A percentile compares a stretch with the other conserved stretches of the same genome.
Conservation (phyloP, 2,329 filamentous ascomycete genomes). For the Cordyceps farinosa region DNA sequence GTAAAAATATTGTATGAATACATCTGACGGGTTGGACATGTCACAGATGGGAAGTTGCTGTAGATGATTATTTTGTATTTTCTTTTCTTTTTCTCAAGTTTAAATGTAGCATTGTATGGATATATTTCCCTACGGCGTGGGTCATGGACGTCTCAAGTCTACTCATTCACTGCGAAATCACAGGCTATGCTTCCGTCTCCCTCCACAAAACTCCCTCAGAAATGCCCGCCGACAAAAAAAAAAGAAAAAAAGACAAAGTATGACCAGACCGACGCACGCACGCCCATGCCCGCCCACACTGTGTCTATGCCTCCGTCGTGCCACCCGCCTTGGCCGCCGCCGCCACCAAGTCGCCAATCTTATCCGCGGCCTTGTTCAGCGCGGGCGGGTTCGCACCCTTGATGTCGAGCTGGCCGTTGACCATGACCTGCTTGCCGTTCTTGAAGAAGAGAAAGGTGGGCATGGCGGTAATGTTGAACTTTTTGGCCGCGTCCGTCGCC, state of each 20-base stretch:
- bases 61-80: not conserved
- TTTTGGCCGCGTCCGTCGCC: constrained; percentile 66
- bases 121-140: not conserved
- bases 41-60: not conserved
- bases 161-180: not conserved
- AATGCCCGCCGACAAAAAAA: too few relatives aligned
- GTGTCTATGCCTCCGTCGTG: constrained; percentile 22
- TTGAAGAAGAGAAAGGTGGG: constrained; percentile 90
- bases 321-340: constrained; percentile 22
- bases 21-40: not conserved
- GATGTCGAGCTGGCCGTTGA: constrained; percentile 31
- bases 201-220: too few relatives aligned
- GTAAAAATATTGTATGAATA: constrained; percentile 10
- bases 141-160: not conserved
- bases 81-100: not conserved
- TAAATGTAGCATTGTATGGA: not conserved
- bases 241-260: not conserved
- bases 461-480: constrained; percentile 84
- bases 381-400: constrained; percentile 32
- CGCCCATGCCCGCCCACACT: too few relatives aligned
- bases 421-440: constrained; percentile 49
- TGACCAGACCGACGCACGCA: too few relatives aligned
- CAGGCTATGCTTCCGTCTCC: not conserved
- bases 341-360: constrained; percentile 35
- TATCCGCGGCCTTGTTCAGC: constrained; percentile 35